Evolutionary conservation across 2,329 filamentous ascomycete species (phyloP).

Genomic region (Herpomyces periplanetae): DNA sequence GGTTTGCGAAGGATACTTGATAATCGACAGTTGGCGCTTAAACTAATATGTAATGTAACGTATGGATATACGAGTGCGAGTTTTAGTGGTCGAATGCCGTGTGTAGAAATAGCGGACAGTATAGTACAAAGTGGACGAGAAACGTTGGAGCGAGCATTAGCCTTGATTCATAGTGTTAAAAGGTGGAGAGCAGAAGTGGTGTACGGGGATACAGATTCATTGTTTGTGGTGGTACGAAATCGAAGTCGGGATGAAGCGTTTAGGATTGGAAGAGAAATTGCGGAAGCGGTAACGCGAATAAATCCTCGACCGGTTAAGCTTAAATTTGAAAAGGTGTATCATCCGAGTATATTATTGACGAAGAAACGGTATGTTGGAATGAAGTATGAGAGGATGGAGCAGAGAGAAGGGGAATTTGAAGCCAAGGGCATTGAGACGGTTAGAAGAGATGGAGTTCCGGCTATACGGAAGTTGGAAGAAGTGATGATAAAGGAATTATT

Average conservation of each 20-base stretch:
- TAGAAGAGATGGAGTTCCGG: conserved; percentile 63
- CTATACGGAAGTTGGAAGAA: conserved; percentile 85
- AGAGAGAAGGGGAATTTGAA: conserved; percentile 54
- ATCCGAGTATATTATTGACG: conserved; percentile 62
- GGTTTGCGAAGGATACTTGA: conserved; percentile 52
- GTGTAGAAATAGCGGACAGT: conserved; percentile 83
- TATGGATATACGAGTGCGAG: conserved; percentile 92
- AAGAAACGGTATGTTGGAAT: conserved; percentile 97
- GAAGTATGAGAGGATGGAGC: conserved; percentile 47
- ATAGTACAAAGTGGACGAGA: conserved; percentile 88
- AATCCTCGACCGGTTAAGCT: conserved; percentile 76
- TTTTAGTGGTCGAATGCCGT: conserved; percentile 89
- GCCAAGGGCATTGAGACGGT: conserved; percentile 97
- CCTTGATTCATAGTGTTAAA: conserved; percentile 50
- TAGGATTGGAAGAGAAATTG: conserved; percentile 63
- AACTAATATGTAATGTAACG: conserved; percentile 89
- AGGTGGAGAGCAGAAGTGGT: conserved; percentile 84
- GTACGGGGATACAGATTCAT: conserved; percentile 81
- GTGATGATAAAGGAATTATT: conserved; percentile 62
- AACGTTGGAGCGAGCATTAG: conserved; percentile 70
- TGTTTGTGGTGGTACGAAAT: conserved; percentile 65
- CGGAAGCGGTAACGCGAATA: conserved; percentile 42
- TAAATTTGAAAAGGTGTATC: conserved; percentile 95
- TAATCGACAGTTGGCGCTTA: conserved; percentile 68
- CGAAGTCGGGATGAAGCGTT: conserved; percentile 63